Evolutionary conservation across 352 stramenopile species (phyloP).

Genomic region (Phytophthora capsici): DNA sequence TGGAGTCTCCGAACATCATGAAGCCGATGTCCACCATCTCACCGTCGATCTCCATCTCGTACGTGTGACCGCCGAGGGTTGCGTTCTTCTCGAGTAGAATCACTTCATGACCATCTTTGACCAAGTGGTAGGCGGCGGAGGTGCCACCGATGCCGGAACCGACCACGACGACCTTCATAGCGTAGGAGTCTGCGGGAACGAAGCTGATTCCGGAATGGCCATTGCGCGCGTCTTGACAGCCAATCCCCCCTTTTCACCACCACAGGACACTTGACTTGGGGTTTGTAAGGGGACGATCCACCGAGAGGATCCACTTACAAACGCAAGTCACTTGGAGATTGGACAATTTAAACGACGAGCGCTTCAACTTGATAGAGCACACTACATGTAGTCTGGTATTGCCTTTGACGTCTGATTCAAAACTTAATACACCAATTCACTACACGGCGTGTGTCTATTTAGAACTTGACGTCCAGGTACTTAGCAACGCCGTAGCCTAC

Average conservation of each 20-base stretch:
- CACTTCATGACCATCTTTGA: constrained; percentile 86
- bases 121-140: constrained; percentile 84
- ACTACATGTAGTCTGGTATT: too few species aligned
- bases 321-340: constrained; percentile 31
- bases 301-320: constrained; percentile 44
- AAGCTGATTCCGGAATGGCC: constrained; percentile 24
- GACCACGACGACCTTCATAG: constrained; percentile 88
- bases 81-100: constrained; percentile 85
- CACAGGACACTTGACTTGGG: constrained; percentile 25
- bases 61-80: constrained; percentile 82
- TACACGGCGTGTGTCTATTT: constrained; percentile 25
- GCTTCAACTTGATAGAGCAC: background rate
- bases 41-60: constrained; percentile 88
- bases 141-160: constrained; percentile 84
- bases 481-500: constrained; percentile 70
- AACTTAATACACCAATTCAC: constrained; percentile 28
- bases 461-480: constrained; percentile 61
- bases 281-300: constrained; percentile 13
- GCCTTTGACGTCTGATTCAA: background rate
- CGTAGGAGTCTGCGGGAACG: background rate
- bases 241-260: constrained; percentile 23
- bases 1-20: constrained; percentile 92
- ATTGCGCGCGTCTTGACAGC: constrained; percentile 22
- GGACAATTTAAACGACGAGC: constrained; percentile 10
- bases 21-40: constrained; percentile 89